phyloP scores from a whole-genome alignment of 1,284 basidiomycete genomes.

The Moesziomyces globuligerus region DNA sequence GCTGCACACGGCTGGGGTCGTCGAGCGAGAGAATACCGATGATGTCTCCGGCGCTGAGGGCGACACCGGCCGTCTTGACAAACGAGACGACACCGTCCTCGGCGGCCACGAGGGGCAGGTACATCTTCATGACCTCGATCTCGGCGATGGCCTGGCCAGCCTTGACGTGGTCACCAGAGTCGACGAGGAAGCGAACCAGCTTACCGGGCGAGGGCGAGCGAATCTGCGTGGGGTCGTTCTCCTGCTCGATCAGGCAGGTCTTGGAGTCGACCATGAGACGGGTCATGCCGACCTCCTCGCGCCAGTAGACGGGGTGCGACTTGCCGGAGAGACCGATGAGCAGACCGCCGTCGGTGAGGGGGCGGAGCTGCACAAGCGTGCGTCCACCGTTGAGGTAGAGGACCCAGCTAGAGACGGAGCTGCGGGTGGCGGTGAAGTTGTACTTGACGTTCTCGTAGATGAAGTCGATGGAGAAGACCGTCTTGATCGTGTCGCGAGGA shows the following conservation, averaged over 20 bases:
- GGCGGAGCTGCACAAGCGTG: conserved; percentile 70
- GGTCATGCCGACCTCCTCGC: conserved; percentile 84
- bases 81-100: conserved; percentile 86
- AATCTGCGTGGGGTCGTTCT: conserved; percentile 98
- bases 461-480: conserved; percentile 90
- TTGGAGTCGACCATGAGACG: conserved; percentile 91
- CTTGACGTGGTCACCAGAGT: conserved; percentile 95
- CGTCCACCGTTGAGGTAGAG: conserved; percentile 92
- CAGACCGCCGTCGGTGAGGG: conserved; percentile 93
- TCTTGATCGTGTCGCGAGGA: conserved; percentile 91
- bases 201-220: conserved; percentile 97
- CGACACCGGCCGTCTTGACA: conserved; percentile 97
- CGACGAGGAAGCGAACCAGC: conserved; percentile 91
- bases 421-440: conserved; percentile 93
- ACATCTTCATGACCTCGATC: conserved; percentile 76
- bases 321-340: conserved; percentile 90
- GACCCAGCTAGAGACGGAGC: conserved; percentile 87
- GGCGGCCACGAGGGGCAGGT: conserved; percentile 78
- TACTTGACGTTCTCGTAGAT: conserved; percentile 97
- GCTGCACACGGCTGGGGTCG: conserved; percentile 95
- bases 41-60: conserved; percentile 96
- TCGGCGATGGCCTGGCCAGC: conserved; percentile 97
- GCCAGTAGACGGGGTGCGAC: conserved; percentile 97
- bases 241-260: conserved; percentile 98
- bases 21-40: conserved; percentile 96